phyloP scores from a whole-genome alignment of 2,329 filamentous ascomycete genomes.

The Pseudogymnoascus destructans region DNA sequence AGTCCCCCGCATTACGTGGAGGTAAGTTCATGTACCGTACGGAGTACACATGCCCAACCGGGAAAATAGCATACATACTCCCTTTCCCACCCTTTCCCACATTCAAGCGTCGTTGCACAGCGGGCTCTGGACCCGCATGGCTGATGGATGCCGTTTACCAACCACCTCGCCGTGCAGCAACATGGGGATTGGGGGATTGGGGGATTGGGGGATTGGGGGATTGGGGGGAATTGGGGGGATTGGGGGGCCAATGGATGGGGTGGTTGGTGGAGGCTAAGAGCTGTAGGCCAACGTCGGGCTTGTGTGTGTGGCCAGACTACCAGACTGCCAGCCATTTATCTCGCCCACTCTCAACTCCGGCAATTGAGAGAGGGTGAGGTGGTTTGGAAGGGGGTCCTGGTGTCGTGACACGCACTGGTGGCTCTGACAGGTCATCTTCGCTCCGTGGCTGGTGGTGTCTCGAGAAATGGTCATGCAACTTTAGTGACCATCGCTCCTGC shows the following conservation, averaged over 20 bases:
- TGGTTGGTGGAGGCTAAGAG: not conserved
- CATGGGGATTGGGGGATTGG: not conserved
- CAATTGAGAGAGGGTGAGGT: not conserved
- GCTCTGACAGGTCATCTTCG: not conserved
- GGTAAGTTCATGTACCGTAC: not conserved
- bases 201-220: not conserved
- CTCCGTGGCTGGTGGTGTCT: conserved; percentile 4
- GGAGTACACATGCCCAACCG: not conserved
- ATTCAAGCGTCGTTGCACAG: not conserved
- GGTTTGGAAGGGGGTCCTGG: not conserved
- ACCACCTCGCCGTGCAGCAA: not conserved
- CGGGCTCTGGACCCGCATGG: not conserved
- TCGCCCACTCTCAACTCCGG: not conserved
- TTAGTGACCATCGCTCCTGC: too few relatives aligned
- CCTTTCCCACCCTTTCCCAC: not conserved
- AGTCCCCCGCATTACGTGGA: too few relatives aligned
- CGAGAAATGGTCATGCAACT: too few relatives aligned
- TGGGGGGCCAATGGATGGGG: not conserved
- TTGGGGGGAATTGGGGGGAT: not conserved
- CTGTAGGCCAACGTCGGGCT: not conserved
- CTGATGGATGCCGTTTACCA: not conserved
- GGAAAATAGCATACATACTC: not conserved
- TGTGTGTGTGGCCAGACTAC: not conserved
- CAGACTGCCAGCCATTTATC: not conserved
- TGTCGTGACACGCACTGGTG: conserved; percentile 5